Evolutionary conservation across 2,329 filamentous ascomycete species (phyloP).

Genomic region (Zasmidium cellare): DNA sequence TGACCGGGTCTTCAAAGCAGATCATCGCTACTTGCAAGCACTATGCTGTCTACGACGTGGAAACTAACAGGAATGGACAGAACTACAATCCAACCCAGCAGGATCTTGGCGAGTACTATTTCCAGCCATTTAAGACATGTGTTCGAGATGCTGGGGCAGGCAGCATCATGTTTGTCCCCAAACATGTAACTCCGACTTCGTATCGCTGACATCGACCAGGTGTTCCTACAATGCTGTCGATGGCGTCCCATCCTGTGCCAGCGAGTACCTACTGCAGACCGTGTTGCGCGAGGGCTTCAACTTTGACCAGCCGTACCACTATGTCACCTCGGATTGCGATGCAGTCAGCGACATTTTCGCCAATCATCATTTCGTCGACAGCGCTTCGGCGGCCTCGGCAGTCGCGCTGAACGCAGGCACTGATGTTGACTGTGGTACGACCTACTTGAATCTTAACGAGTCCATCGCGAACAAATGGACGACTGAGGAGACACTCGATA

Average conservation of each 20-base stretch:
- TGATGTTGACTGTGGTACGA: constrained; percentile 52
- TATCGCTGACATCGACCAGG: constrained; percentile 1
- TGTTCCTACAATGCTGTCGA: constrained; percentile 20
- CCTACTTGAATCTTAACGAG: constrained; percentile 40
- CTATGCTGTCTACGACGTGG: constrained; percentile 3
- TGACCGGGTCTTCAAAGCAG: neutral
- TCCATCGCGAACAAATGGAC: constrained; percentile 41
- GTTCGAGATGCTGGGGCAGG: constrained; percentile 1
- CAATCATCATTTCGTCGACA: constrained; percentile 42
- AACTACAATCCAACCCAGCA: constrained; percentile 17
- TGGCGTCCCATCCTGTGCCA: constrained; percentile 2
- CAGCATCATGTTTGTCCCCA: neutral
- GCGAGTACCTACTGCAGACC: neutral
- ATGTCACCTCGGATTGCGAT: constrained; percentile 64
- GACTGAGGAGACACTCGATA: constrained; percentile 47
- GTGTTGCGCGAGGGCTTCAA: neutral
- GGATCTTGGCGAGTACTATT: constrained; percentile 8
- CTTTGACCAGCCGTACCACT: constrained; percentile 56
- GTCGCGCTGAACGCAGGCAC: constrained; percentile 51
- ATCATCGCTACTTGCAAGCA: constrained; percentile 9
- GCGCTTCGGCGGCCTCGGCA: constrained; percentile 45
- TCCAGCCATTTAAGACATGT: constrained; percentile 2
- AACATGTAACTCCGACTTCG: neutral
- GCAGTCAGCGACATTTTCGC: constrained; percentile 58
- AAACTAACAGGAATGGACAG: constrained; percentile 7